Conservation (phyloP, 2,329 filamentous ascomycete genomes). For the Fusarium duplospermum region DNA sequence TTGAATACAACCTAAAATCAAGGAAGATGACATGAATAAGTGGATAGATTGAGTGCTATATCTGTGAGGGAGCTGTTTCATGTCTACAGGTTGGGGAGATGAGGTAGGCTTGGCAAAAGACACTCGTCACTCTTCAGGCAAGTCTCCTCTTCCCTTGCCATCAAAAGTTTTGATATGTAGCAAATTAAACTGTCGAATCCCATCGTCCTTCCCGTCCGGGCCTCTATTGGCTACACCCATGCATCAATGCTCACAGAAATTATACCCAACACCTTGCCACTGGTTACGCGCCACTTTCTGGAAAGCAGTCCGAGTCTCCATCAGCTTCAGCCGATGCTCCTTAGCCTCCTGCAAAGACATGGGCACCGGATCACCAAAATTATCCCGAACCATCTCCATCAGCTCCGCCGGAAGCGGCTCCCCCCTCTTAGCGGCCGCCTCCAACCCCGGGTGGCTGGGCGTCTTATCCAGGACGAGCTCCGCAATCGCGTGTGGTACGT, state of each 20-base stretch:
- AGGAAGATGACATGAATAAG: not conserved
- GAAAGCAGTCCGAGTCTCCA: conserved; percentile 12
- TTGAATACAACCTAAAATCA: not conserved
- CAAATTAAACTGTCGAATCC: not conserved
- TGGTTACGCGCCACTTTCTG: accelerated
- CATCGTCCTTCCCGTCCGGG: not conserved
- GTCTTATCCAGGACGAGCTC: not conserved
- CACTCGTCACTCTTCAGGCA: not conserved
- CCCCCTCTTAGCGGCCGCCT: not conserved
- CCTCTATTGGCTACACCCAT: not conserved
- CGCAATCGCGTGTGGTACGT: conserved; percentile 1
- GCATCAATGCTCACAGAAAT: conserved; percentile 34
- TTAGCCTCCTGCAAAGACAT: conserved; percentile 32
- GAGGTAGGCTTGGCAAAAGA: not conserved
- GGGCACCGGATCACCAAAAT: not conserved
- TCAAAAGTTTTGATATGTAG: not conserved
- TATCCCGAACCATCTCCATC: conserved; percentile 9
- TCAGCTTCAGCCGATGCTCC: conserved; percentile 26
- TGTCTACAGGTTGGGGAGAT: not conserved
- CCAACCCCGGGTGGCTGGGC: not conserved
- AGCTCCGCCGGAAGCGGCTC: conserved; percentile 19
- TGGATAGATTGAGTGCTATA: not conserved
- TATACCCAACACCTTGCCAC: conserved; percentile 1
- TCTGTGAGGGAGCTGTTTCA: not conserved
- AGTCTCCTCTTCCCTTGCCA: not conserved